phyloP scores from a whole-genome alignment of 768 basidiomycete genomes.

The Tephrocybe sp. region DNA sequence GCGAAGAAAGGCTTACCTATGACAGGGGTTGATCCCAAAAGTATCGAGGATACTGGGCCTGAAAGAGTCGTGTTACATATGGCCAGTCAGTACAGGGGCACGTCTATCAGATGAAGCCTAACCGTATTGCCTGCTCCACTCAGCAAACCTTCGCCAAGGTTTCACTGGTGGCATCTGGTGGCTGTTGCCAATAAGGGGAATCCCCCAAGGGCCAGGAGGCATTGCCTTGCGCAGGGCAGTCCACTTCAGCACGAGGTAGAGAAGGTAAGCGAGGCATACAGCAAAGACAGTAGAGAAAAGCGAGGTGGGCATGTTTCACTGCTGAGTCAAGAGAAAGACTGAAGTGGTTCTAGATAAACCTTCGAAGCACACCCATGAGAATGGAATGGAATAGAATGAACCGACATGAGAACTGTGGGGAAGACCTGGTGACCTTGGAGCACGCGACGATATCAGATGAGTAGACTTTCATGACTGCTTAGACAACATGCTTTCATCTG shows the following conservation, averaged over 20 bases:
- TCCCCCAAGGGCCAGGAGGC: conserved; percentile 44
- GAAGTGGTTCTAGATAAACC: no score
- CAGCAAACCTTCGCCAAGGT: conserved; percentile 47
- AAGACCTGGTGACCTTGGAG: no score
- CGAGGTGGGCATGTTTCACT: not conserved
- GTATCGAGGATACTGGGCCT: conserved; percentile 40
- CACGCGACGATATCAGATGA: no score
- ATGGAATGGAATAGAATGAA: no score
- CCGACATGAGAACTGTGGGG: no score
- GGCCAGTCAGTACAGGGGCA: not conserved
- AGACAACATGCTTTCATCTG: no score
- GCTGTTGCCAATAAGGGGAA: conserved; percentile 44
- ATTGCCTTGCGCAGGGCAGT: conserved; percentile 27
- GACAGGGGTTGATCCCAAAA: conserved; percentile 40
- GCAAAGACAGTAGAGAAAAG: not conserved
- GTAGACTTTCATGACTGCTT: no score
- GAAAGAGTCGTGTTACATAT: not conserved
- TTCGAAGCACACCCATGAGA: no score
- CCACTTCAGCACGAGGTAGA: conserved; percentile 27
- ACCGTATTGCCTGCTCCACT: conserved; percentile 49
- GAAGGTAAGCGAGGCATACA: conserved; percentile 15
- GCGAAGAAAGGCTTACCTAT: conserved; percentile 25
- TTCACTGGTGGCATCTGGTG: conserved; percentile 43
- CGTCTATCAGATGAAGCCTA: not conserved
- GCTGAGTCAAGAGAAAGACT: no score